Evolutionary conservation across 2,329 filamentous ascomycete genomes (phyloP).

Genomic region (Aaosphaeria pasadenensis): DNA sequence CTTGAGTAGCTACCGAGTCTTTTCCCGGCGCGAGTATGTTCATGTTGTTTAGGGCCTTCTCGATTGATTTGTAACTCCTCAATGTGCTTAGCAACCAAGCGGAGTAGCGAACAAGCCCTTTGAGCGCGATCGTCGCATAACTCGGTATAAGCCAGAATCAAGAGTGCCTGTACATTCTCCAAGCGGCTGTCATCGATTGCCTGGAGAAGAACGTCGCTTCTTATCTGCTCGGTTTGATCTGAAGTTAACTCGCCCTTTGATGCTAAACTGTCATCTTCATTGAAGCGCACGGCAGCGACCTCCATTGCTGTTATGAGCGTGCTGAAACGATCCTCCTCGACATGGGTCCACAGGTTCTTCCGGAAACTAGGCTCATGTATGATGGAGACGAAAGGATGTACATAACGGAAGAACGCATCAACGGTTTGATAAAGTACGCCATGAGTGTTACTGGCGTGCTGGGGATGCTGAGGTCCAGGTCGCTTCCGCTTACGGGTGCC

Average conservation of each 20-base stretch:
- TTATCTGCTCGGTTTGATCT: not conserved
- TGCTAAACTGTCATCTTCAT: not conserved
- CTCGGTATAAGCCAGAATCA: not conserved
- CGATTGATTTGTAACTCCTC: too few species aligned
- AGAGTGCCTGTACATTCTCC: not conserved
- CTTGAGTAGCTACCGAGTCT: not conserved
- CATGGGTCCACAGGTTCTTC: not conserved
- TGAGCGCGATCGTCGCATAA: conserved; percentile 1
- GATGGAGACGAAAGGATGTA: not conserved
- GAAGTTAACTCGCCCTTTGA: not conserved
- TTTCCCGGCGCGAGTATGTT: not conserved
- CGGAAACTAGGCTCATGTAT: not conserved
- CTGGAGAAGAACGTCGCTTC: not conserved
- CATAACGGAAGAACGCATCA: not conserved
- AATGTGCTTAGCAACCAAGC: not conserved
- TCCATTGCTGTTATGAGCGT: not conserved
- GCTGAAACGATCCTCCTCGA: not conserved
- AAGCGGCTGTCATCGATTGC: not conserved
- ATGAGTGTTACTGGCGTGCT: too few species aligned
- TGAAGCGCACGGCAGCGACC: not conserved
- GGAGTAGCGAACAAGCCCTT: not conserved
- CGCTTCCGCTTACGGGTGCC: too few species aligned
- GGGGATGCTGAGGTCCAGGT: too few species aligned
- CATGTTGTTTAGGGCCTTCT: too few species aligned
- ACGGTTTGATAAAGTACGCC: too few species aligned